Conservation (phyloP, 495 filamentous ascomycete genomes). For the Tuber aestivum region DNA sequence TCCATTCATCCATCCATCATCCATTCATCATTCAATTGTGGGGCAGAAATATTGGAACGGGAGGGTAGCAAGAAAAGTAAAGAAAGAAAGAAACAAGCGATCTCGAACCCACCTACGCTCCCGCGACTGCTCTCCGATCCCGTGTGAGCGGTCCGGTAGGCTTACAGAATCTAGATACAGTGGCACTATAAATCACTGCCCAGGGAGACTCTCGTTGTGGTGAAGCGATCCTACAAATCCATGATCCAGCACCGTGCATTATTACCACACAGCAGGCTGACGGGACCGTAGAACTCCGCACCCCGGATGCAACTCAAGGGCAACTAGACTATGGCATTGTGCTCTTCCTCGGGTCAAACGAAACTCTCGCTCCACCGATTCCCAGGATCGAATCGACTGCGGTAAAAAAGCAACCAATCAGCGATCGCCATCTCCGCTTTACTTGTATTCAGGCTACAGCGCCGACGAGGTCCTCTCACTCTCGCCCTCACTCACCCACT, state of each 20-base stretch:
- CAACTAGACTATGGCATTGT: background rate
- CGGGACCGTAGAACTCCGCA: background rate
- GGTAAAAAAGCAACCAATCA: slow-evolving; percentile 25
- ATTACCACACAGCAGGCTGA: background rate
- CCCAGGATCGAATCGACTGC: slow-evolving; percentile 1
- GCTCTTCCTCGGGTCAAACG: background rate
- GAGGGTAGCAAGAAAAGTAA: background rate
- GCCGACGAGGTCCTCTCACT: slow-evolving; percentile 21
- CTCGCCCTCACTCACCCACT: no score
- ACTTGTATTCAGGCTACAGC: slow-evolving; percentile 27
- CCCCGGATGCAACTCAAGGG: background rate
- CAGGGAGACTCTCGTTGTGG: no score
- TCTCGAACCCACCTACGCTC: background rate
- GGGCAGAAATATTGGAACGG: background rate
- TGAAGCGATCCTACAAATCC: background rate
- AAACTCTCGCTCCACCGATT: background rate
- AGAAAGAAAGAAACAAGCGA: background rate
- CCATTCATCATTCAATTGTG: background rate
- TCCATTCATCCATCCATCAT: background rate
- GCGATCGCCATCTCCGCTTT: slow-evolving; percentile 24
- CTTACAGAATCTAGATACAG: slow-evolving; percentile 1
- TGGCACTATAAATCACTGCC: background rate
- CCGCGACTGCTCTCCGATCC: background rate
- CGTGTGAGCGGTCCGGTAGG: background rate
- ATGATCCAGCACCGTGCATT: background rate